phyloP scores from a whole-genome alignment of 495 filamentous ascomycete genomes.

The Aspergillus taichungensis region DNA sequence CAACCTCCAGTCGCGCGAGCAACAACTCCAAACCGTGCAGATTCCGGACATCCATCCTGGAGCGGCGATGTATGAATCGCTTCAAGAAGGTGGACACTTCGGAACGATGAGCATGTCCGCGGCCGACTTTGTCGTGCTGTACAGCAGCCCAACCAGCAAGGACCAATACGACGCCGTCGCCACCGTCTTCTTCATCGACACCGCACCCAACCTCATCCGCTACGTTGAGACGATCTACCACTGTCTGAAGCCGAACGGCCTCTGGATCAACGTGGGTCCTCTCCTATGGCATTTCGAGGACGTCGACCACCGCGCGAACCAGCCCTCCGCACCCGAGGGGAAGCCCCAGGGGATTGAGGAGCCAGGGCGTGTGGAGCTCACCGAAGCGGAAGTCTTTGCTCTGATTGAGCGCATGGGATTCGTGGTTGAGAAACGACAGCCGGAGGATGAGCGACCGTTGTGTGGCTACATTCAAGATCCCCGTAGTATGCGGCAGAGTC shows the following conservation, averaged over 20 bases:
- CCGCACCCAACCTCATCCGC: constrained; percentile 80
- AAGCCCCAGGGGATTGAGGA: constrained; percentile 55
- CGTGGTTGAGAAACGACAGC: constrained; percentile 44
- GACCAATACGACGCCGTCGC: constrained; percentile 71
- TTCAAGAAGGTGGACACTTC: constrained; percentile 14
- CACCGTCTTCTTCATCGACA: constrained; percentile 94
- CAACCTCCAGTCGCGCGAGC: constrained; percentile 59
- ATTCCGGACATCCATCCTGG: constrained; percentile 74
- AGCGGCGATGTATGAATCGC: constrained; percentile 36
- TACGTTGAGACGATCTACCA: constrained; percentile 77
- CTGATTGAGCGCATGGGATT: constrained; percentile 75
- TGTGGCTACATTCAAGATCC: constrained; percentile 79
- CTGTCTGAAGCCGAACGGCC: constrained; percentile 67
- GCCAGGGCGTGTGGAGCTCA: constrained; percentile 77
- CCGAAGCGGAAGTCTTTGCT: constrained; percentile 73
- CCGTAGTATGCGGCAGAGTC: constrained; percentile 74
- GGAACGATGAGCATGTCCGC: constrained; percentile 73
- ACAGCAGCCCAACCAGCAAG: constrained; percentile 48
- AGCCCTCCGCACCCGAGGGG: constrained; percentile 2
- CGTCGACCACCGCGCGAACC: constrained; percentile 31
- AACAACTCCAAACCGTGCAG: constrained; percentile 61
- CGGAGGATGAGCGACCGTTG: constrained; percentile 37
- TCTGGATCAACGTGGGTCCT: constrained; percentile 87
- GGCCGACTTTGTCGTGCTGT: constrained; percentile 73
- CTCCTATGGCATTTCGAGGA: constrained; percentile 83